These are phyloP conservation scores for Trametes hirsuta DNA, from an alignment of 1,284 basidiomycete genomes.

Conservation along the genomic window DNA sequence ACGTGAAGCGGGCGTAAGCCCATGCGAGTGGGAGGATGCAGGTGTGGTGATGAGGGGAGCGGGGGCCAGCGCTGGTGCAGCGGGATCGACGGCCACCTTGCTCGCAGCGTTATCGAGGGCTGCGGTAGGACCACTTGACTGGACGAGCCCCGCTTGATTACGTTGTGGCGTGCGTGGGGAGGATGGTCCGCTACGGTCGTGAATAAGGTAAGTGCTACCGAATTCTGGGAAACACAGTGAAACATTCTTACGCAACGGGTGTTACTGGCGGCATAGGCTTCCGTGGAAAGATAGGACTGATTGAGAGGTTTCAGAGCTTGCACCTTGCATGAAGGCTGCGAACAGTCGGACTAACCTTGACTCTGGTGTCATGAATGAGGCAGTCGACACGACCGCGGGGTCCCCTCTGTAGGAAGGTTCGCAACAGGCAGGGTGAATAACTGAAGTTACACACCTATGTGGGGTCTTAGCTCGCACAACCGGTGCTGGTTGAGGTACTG, in stretches of 20 bases:
- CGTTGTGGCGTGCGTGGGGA: constrained; percentile 17
- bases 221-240: not conserved
- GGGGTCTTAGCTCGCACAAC: not conserved
- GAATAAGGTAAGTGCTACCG: not conserved
- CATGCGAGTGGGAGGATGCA: constrained; percentile 22
- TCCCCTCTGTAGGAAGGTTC: constrained; percentile 11
- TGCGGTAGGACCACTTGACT: not conserved
- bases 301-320: not conserved
- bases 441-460: constrained; percentile 6
- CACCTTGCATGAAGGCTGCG: not conserved
- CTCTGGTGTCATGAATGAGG: constrained; percentile 54
- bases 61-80: constrained; percentile 10
- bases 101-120: constrained; percentile 1
- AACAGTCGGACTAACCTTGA: constrained; percentile 40
- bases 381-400: not conserved
- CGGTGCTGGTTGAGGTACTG: not conserved
- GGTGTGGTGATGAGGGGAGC: constrained; percentile 21
- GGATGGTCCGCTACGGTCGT: constrained; percentile 13
- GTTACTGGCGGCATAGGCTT: constrained; percentile 21
- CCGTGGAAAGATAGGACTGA: constrained; percentile 32
- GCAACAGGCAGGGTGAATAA: too few species aligned
- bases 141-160: not conserved
- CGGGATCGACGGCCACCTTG: constrained; percentile 1
- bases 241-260: constrained; percentile 18
- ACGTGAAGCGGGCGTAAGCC: constrained; percentile 29